phyloP scores from a whole-genome alignment of 1,284 basidiomycete species.

The Anthracocystis panici-leucophaei region DNA sequence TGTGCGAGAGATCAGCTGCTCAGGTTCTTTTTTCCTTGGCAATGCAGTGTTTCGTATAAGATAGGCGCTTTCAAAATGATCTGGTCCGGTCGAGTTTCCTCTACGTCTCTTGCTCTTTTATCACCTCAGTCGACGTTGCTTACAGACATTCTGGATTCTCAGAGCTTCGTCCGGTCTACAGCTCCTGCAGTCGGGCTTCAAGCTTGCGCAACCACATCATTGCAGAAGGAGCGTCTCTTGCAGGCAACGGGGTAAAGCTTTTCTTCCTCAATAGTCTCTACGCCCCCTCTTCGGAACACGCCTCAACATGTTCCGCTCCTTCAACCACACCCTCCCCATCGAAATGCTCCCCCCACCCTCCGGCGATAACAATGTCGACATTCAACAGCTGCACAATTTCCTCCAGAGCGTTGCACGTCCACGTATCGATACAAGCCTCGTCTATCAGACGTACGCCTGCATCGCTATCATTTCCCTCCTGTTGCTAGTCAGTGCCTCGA shows the following conservation, averaged over 20 bases:
- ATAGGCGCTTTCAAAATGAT: too few relatives aligned
- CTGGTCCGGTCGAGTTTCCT: too few relatives aligned
- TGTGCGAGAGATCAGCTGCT: too few relatives aligned
- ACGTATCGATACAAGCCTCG: background rate
- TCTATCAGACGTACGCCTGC: slow-evolving; percentile 17
- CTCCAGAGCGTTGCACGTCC: slow-evolving; percentile 25
- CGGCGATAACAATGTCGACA: slow-evolving; percentile 18
- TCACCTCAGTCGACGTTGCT: too few relatives aligned
- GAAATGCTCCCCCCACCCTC: slow-evolving; percentile 14
- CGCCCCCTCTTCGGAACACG: background rate
- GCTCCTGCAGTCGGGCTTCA: background rate
- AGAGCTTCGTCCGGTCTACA: too few relatives aligned
- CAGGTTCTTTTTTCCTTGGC: too few relatives aligned
- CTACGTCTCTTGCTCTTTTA: too few relatives aligned
- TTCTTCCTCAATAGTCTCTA: background rate
- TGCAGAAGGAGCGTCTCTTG: background rate
- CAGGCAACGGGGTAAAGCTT: too few relatives aligned
- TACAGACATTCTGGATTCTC: too few relatives aligned
- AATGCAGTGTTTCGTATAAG: too few relatives aligned
- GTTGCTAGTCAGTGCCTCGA: background rate
- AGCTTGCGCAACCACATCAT: background rate
- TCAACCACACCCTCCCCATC: slow-evolving; percentile 27
- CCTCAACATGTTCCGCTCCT: slow-evolving; percentile 15
- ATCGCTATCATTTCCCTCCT: slow-evolving; percentile 5
- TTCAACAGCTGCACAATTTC: slow-evolving; percentile 9